Conservation (phyloP, 768 basidiomycete genomes). For the Tulasnella sp. region DNA sequence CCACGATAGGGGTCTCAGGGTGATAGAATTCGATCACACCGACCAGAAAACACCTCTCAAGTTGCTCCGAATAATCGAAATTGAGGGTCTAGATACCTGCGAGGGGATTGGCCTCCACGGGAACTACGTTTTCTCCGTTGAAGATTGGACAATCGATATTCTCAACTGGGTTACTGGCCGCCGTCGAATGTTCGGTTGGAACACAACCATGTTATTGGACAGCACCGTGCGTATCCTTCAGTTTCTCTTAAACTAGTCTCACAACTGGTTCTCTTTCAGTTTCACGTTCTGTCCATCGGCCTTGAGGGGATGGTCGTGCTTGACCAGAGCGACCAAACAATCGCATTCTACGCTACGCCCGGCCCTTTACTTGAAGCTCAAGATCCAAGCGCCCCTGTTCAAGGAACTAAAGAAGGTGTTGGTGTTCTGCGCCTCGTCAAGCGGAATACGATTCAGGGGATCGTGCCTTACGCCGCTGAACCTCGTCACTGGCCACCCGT, state of each 20-base stretch:
- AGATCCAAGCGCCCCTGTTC: background rate
- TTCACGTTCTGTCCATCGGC: background rate
- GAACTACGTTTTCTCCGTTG: background rate
- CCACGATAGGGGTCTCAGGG: background rate
- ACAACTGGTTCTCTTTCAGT: background rate
- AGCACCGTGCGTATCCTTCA: background rate
- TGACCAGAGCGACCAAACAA: background rate
- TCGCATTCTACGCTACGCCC: background rate
- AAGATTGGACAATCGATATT: background rate
- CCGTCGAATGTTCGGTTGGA: background rate
- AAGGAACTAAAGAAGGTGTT: background rate
- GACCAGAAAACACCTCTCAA: background rate
- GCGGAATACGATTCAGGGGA: background rate
- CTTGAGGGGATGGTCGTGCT: background rate
- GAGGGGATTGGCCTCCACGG: background rate
- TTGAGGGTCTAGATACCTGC: background rate
- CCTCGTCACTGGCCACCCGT: background rate
- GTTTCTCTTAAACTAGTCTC: background rate
- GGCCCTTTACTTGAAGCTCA: background rate
- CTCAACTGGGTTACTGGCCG: background rate
- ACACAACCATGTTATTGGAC: background rate
- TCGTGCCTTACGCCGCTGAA: background rate
- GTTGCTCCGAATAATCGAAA: background rate
- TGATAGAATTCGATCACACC: background rate
- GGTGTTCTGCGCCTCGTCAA: background rate